Evolutionary conservation across 768 basidiomycete species (phyloP).

Genomic region (Boletellus emodensis): DNA sequence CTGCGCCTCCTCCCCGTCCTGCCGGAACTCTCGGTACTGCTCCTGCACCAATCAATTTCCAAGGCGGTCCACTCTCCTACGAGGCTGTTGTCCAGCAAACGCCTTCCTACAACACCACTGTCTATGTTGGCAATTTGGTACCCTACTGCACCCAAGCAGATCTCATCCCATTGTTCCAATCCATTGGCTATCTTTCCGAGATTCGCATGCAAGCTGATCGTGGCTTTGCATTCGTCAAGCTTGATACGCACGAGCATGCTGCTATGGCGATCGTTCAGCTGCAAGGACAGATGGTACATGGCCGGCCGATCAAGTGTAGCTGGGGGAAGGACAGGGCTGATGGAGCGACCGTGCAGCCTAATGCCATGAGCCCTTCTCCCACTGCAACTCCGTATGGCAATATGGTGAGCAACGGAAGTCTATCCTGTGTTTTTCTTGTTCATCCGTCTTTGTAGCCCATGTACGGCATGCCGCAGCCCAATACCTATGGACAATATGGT

Average conservation of each 20-base stretch:
- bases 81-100: slow-evolving; percentile 94
- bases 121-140: slow-evolving; percentile 98
- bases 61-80: slow-evolving; percentile 84
- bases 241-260: slow-evolving; percentile 97
- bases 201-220: slow-evolving; percentile 99
- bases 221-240: slow-evolving; percentile 97
- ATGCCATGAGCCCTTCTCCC: slow-evolving; percentile 59
- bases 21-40: slow-evolving; percentile 55
- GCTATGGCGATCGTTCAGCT: slow-evolving; percentile 97
- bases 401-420: slow-evolving; percentile 47
- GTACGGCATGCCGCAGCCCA: slow-evolving; percentile 87
- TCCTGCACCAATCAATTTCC: slow-evolving; percentile 88
- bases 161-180: slow-evolving; percentile 96
- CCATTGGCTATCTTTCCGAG: slow-evolving; percentile 97
- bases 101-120: slow-evolving; percentile 89
- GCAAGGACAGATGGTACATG: slow-evolving; percentile 96
- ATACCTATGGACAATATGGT: slow-evolving; percentile 68
- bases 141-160: slow-evolving; percentile 97
- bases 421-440: not conserved
- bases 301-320: slow-evolving; percentile 94
- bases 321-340: slow-evolving; percentile 97
- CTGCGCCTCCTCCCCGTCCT: slow-evolving; percentile 33
- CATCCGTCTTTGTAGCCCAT: slow-evolving; percentile 52
- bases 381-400: slow-evolving; percentile 66
- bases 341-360: slow-evolving; percentile 51